Percentiles rank a stretch among this genome's conserved stretches.
Conservation (phyloP, 768 basidiomycete species). For the Rubroboletus satanas region DNA sequence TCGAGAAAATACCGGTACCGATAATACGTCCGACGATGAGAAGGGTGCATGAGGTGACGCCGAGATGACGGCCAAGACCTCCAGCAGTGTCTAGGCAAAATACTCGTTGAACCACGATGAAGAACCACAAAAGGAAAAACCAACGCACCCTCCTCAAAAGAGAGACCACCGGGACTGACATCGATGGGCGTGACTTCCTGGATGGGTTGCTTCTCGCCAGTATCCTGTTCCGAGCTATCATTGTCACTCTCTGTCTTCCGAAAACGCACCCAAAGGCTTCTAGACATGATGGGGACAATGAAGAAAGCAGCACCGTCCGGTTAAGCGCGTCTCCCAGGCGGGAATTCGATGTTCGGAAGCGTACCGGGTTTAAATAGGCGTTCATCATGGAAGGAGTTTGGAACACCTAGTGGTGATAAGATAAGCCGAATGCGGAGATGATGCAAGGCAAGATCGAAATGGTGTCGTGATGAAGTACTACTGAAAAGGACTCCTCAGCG, state of each 20-base stretch:
- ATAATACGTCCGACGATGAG: slow-evolving; percentile 57
- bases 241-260: slow-evolving; percentile 1
- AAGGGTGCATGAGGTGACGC: slow-evolving; percentile 54
- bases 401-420: neutral
- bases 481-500: too few relatives aligned
- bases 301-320: neutral
- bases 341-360: neutral
- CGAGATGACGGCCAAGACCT: slow-evolving; percentile 55
- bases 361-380: neutral
- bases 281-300: slow-evolving; percentile 5
- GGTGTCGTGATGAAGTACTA: too few relatives aligned
- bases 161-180: slow-evolving; percentile 40
- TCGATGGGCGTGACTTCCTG: slow-evolving; percentile 10
- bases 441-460: neutral
- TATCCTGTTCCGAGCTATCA: neutral
- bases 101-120: neutral
- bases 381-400: neutral
- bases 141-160: slow-evolving; percentile 46
- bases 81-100: slow-evolving; percentile 41
- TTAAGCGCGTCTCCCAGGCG: neutral
- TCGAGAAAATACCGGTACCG: slow-evolving; percentile 64
- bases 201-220: neutral
- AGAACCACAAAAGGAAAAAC: neutral
- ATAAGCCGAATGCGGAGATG: neutral
- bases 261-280: neutral